These are phyloP conservation scores for Tagetes erecta DNA, from an alignment of 129 eudicot genomes.

Conservation along the genomic window DNA sequence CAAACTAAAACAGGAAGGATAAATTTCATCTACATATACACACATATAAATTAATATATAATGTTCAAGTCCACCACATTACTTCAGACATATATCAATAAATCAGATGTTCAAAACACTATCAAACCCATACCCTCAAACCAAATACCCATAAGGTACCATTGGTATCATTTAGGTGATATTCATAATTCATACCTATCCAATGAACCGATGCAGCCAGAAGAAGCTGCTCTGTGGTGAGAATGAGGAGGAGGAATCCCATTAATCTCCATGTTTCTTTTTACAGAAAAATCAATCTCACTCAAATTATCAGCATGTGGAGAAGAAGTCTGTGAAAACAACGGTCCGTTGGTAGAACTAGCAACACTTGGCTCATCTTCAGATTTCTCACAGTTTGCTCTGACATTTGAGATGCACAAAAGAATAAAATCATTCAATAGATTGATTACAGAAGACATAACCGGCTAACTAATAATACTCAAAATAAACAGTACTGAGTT, in stretches of 20 bases:
- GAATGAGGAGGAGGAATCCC: conserved; percentile 36
- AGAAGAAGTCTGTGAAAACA: conserved; percentile 41
- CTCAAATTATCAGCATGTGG: conserved; percentile 44
- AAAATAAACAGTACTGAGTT: no score
- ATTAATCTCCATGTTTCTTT: conserved; percentile 36
- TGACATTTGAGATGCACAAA: conserved; percentile 35
- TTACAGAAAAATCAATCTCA: conserved; percentile 36
- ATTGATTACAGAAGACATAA: no score
- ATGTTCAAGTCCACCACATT: no score
- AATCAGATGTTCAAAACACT: not conserved
- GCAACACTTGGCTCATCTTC: conserved; percentile 57
- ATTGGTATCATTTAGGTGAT: not conserved
- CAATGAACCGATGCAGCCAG: conserved; percentile 31
- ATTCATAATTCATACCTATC: conserved; percentile 38
- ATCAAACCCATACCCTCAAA: not conserved
- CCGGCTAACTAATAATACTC: no score
- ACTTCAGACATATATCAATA: no score
- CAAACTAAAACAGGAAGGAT: no score
- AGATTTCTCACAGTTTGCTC: conserved; percentile 34
- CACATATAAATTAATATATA: no score
- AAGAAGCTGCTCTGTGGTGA: conserved; percentile 51
- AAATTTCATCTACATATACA: no score
- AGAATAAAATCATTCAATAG: not conserved
- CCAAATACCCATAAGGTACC: not conserved
- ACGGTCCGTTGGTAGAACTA: conserved; percentile 49